A percentile compares a stretch with the other conserved stretches of the same genome.
These are phyloP conservation scores for Aquanectria penicillioides DNA, from an alignment of 2,329 filamentous ascomycete species.

Conservation along the genomic window DNA sequence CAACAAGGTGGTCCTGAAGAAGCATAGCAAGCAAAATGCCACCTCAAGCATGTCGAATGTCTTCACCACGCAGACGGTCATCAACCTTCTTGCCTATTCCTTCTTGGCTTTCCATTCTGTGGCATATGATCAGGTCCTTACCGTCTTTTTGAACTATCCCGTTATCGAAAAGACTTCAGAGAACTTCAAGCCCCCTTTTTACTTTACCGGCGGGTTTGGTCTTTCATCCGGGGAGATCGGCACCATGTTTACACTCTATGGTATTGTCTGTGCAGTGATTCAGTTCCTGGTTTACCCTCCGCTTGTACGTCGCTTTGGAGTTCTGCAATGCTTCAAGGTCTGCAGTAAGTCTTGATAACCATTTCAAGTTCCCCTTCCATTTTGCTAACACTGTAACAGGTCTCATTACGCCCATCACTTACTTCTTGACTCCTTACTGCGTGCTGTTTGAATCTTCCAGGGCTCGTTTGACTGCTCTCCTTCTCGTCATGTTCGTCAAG, in stretches of 20 bases:
- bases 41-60: slow-evolving; percentile 67
- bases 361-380: not conserved
- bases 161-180: slow-evolving; percentile 64
- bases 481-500: slow-evolving; percentile 77
- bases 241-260: slow-evolving; percentile 85
- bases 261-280: slow-evolving; percentile 79
- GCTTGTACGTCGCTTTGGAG: slow-evolving; percentile 77
- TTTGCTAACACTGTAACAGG: slow-evolving; percentile 49
- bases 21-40: slow-evolving; percentile 21
- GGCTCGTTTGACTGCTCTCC: slow-evolving; percentile 69
- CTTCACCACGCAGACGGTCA: slow-evolving; percentile 76
- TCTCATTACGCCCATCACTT: slow-evolving; percentile 76
- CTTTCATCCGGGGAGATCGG: slow-evolving; percentile 79
- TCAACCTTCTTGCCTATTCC: slow-evolving; percentile 82
- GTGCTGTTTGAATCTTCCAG: slow-evolving; percentile 64
- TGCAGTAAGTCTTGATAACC: slow-evolving; percentile 55
- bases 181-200: slow-evolving; percentile 75
- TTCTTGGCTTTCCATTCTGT: slow-evolving; percentile 84
- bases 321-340: slow-evolving; percentile 77
- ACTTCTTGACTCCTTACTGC: slow-evolving; percentile 84
- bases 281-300: slow-evolving; percentile 89
- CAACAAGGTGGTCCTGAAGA: slow-evolving; percentile 40
- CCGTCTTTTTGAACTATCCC: slow-evolving; percentile 87
- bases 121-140: slow-evolving; percentile 86
- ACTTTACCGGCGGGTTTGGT: slow-evolving; percentile 86